Evolutionary conservation across 2,329 filamentous ascomycete genomes (phyloP).

Genomic region (Fusarium sp.): DNA sequence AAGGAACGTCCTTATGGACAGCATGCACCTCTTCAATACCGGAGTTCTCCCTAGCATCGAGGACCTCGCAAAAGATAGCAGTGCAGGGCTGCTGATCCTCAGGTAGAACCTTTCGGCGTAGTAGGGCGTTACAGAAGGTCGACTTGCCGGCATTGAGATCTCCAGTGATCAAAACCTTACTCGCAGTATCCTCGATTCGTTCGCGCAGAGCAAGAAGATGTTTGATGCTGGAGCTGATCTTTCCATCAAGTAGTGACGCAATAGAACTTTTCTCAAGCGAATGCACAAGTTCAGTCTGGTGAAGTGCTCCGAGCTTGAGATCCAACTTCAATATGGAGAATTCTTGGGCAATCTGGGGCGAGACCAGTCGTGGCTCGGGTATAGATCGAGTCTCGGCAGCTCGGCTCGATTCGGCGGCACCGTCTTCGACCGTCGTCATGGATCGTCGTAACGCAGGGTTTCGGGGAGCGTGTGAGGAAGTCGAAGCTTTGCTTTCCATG

Average conservation of each 20-base stretch:
- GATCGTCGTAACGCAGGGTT: slow-evolving; percentile 74
- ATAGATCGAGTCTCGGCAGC: slow-evolving; percentile 71
- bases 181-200: slow-evolving; percentile 95
- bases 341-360: slow-evolving; percentile 92
- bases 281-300: slow-evolving; percentile 92
- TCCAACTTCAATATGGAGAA: slow-evolving; percentile 97
- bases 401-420: slow-evolving; percentile 78
- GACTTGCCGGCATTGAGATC: slow-evolving; percentile 98
- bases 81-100: slow-evolving; percentile 99
- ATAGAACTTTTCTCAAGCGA: slow-evolving; percentile 94
- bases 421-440: slow-evolving; percentile 74
- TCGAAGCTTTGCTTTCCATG: slow-evolving; percentile 61
- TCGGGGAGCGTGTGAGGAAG: slow-evolving; percentile 51
- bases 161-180: slow-evolving; percentile 95
- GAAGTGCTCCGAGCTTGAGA: slow-evolving; percentile 86
- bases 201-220: slow-evolving; percentile 89
- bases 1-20: slow-evolving; percentile 82
- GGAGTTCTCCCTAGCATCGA: slow-evolving; percentile 91
- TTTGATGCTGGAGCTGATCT: slow-evolving; percentile 93
- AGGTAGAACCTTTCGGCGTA: slow-evolving; percentile 91
- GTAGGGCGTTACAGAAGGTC: slow-evolving; percentile 97
- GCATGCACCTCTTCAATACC: slow-evolving; percentile 96
- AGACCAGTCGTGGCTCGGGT: slow-evolving; percentile 85
- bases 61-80: slow-evolving; percentile 96
- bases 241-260: slow-evolving; percentile 89